Evolutionary conservation across 306 rosid species (phyloP), one percentile per base, ranked within the genome.

Genomic region (Delonix regia): DNA sequence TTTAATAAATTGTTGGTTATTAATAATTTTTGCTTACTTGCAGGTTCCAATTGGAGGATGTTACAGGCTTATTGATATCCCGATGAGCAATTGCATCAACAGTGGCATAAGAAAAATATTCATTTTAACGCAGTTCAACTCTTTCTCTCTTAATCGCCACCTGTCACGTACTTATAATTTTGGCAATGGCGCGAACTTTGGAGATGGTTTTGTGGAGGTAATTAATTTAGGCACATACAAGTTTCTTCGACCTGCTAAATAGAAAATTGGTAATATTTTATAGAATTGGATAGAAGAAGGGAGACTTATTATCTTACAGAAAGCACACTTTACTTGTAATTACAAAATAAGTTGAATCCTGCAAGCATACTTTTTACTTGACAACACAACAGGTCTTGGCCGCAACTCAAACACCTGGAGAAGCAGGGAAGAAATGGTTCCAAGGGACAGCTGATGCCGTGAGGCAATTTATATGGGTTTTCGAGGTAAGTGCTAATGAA

Each of bases 361-460:
- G 10, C 22, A 64, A 30, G 48, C 44, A 68, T 85, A 66, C 85
- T 72, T 60, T 67, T 60, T 67, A 33, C 61, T 21, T 73, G 83
- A 36, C 42, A 71, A 81, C 83, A 91, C 44, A 71, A 82, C 84
- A 93, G 98, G 96, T 91, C 74, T 80, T 94, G 85, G 97, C 98
- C 79, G 97, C 98, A 51, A 91, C 98, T 74, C 94, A 91, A 83
- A 94, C 97, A 14, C 89, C 91, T 1, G 97, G 98, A 66, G 94
- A 91, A 75, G 73, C 91, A 19, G 98, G 98, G 77, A 91, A 79
- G 48, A 86, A 57, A 80, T 94, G 98, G 98, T 91, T 88, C 76
- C 96, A 91, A 75, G 97, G 98, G 67, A 91, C 98, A 44, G 97
- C 98, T 28, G 98, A 94, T 85, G 98, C 96, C 48, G 98, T 94